Evolutionary conservation across 164 flowering plant genomes (phyloP).

Genomic region (Sextonia rubra): DNA sequence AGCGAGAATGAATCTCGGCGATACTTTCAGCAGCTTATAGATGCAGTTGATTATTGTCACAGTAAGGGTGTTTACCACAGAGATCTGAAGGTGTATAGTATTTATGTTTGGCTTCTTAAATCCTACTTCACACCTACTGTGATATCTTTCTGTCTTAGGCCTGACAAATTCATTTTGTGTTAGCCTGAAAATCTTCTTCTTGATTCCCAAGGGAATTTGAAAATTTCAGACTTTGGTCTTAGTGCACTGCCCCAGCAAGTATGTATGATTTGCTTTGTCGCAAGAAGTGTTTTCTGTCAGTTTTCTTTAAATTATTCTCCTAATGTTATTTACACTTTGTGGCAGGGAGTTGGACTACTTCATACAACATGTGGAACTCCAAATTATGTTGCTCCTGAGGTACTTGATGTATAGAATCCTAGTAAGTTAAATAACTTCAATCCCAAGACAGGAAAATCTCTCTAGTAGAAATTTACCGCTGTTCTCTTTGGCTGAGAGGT

Average conservation of each 20-base stretch:
- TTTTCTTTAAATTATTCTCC: not conserved
- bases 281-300: not conserved
- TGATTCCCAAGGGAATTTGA: conserved; percentile 72
- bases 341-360: conserved; percentile 86
- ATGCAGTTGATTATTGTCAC: conserved; percentile 93
- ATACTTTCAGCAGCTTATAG: conserved; percentile 95
- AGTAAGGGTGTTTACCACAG: conserved; percentile 90
- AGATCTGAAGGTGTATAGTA: conserved; percentile 76
- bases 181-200: conserved; percentile 99
- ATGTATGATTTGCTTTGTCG: not conserved
- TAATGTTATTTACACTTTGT: conserved; percentile 6
- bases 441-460: no score
- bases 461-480: no score
- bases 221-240: conserved; percentile 96
- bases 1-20: conserved; percentile 57
- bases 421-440: no score
- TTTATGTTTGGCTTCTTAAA: not conserved
- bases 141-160: not conserved
- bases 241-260: conserved; percentile 88
- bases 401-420: conserved; percentile 24
- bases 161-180: conserved; percentile 5
- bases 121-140: no score
- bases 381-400: conserved; percentile 99
- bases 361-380: conserved; percentile 99
- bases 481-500: no score